Percentiles rank a stretch among this genome's conserved stretches.
Evolutionary conservation across 2,329 filamentous ascomycete genomes (phyloP).

Genomic region (Lachnellula arida): DNA sequence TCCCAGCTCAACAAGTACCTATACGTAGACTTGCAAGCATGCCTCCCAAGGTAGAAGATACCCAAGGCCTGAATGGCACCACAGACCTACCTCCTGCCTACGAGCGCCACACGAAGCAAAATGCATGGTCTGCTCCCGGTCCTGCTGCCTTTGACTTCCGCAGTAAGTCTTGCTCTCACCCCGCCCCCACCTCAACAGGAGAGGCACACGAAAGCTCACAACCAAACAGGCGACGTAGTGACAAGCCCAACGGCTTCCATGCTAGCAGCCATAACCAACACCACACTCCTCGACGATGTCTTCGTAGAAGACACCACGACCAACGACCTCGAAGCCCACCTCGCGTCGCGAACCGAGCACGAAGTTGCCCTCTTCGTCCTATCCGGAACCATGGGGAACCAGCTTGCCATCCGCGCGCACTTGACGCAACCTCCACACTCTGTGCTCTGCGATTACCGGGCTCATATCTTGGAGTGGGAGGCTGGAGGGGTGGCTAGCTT

Average conservation of each 20-base stretch:
- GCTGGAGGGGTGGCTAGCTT: constrained; percentile 62
- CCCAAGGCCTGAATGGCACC: constrained; percentile 13
- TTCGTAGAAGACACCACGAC: constrained; percentile 78
- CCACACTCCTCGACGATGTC: constrained; percentile 79
- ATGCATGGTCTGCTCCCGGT: constrained; percentile 30
- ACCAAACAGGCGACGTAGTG: constrained; percentile 55
- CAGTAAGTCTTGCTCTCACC: constrained; percentile 19
- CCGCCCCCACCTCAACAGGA: neutral
- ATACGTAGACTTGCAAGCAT: neutral
- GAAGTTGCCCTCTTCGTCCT: constrained; percentile 76
- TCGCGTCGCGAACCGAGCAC: constrained; percentile 70
- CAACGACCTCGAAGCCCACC: constrained; percentile 65
- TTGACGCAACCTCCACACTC: constrained; percentile 74
- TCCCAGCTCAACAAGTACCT: neutral
- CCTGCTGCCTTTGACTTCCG: constrained; percentile 33
- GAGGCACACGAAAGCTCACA: constrained; percentile 3
- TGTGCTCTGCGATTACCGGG: constrained; percentile 72
- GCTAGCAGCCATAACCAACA: constrained; percentile 71
- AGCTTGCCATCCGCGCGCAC: constrained; percentile 74
- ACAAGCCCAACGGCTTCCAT: constrained; percentile 77
- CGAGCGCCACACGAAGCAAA: constrained; percentile 15
- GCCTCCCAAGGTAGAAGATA: constrained; percentile 1
- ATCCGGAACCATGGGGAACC: constrained; percentile 93
- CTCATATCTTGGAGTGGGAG: constrained; percentile 69
- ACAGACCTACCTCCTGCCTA: constrained; percentile 8